Evolutionary conservation across 1,139 yeast species (phyloP), one percentile per base, ranked within the genome.

Genomic region (Debaryomycetaceae sp.): DNA sequence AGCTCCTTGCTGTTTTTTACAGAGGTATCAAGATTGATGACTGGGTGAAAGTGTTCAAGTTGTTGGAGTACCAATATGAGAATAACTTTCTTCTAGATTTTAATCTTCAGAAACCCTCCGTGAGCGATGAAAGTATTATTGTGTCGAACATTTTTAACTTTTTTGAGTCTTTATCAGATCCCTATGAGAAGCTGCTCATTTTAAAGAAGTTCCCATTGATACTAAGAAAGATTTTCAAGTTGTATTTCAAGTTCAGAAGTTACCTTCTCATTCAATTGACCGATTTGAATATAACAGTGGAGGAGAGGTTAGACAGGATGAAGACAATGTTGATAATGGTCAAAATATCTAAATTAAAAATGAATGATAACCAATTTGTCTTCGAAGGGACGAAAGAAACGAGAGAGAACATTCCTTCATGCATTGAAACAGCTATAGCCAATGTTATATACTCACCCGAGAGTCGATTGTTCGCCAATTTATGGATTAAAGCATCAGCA

Each of bases 381-480:
- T 72, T 72, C 48, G 77, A 71, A 46, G 72, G 75, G 6, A 66
- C 62, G 13, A 40, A 40, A 9, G 36, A 24, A 14, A 27, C 31
- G 2, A 68, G 65, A 0, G 63, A 62, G 8, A 78, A 77, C 48
- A 81, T 91, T 24, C 97, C 98, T 1, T 85, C 96, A 2, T 85
- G 91, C 59, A 74, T 93, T 46, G 98, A 91, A 59, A 76, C 91
- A 5, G 91, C 96, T 6, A 72, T 91, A 36, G 72, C 81, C 0
- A 82, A 87, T 52, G 91, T 91, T 0, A 77, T 91, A 23, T 71
- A 88, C 40, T 75, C 91, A 1, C 96, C 97, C 0, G 95, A 87
- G 56, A 81, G 93, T 39, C 73, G 99, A 50, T 63, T 72, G 27
- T 89, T 80, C 59, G 73, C 84, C 3, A 72, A 72, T 45, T 69